Evolutionary conservation across 1,284 basidiomycete genomes (phyloP), one percentile per base, ranked within the genome.

Genomic region (Cutaneotrichosporon sp.): DNA sequence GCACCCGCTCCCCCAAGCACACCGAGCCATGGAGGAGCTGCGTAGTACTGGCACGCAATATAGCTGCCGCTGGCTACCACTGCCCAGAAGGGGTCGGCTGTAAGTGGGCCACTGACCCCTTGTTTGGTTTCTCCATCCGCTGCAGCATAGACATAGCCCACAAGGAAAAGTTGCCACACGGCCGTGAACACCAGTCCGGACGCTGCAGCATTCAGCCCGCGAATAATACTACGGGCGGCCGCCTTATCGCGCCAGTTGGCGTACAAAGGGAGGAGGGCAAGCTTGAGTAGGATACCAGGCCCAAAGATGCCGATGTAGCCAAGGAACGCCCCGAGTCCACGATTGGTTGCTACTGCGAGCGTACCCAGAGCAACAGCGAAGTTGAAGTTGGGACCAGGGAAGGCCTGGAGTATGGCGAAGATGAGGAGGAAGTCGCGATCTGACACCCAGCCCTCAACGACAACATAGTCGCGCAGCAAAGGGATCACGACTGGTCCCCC

Each of bases 401-500:
- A 72, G 5, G 78, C 78, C 63, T 80, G 79, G n/a, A 76, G 61
- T 54, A 83, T 77, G 11, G 82, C 81, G 33, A 83, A 77, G 10
- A 82, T 79, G 38, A 83, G 75, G 11, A 83, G 70, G 61, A 83
- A 83, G 67, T 83, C 80, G 29, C 81, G 76, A 11, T 57, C 61
- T 37, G 52, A 52, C 33, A 66, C 67, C 61, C 56, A 64, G 19
- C 54, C 81, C 16, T 77, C 77, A 11, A 78, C 75, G n/a, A 83
- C 81, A 3, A 79, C 79, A 61, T 83, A 84, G 49, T 78, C 77
- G 17, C 79, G 74, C 11, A 83, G 70, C 4, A 83, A 74, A 2
- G 81, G 81, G 54, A 82, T 80, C 29, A 83, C 81, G 7, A 83
- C 82, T 0, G 82, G 82, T 17, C 82, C 82, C 9, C 81, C 82